Percentiles rank a stretch among this genome's conserved stretches.
Conservation (phyloP, 345 rosid species). For the Crucihimalaya himalaica region DNA sequence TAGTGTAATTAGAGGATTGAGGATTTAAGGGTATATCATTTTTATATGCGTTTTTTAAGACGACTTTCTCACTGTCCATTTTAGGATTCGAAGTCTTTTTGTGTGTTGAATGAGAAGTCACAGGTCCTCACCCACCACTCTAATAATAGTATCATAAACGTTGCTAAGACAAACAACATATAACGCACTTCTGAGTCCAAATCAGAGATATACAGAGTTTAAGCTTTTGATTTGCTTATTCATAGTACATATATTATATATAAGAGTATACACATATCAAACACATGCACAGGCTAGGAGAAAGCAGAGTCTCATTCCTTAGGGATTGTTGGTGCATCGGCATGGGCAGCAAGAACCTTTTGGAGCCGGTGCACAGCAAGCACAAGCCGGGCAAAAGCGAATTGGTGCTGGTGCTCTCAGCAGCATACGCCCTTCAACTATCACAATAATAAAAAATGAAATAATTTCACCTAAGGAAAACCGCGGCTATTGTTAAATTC, state of each 20-base stretch:
- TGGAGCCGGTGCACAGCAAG: slow-evolving; percentile 35
- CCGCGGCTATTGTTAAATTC: neutral
- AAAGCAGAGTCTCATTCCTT: neutral
- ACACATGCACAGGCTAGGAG: neutral
- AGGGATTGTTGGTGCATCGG: slow-evolving; percentile 12
- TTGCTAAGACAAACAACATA: neutral
- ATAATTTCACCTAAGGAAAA: neutral
- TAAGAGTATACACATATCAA: neutral
- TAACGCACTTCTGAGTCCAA: neutral
- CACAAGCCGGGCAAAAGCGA: slow-evolving; percentile 26
- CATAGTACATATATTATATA: neutral
- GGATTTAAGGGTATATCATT: neutral
- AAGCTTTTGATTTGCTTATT: slow-evolving; percentile 3
- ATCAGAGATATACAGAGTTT: neutral
- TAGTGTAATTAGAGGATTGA: neutral
- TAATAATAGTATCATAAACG: neutral
- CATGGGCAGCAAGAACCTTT: slow-evolving; percentile 33
- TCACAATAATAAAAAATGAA: neutral
- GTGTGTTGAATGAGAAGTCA: neutral
- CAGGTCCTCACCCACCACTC: neutral
- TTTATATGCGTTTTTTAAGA: neutral
- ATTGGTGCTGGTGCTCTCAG: neutral
- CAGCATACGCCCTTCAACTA: slow-evolving; percentile 22
- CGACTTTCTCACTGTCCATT: neutral
- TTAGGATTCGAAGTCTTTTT: neutral